Evolutionary conservation across 1,284 basidiomycete genomes (phyloP), one percentile per base, ranked within the genome.

Genomic region (Papiliotrema nemorosa): DNA sequence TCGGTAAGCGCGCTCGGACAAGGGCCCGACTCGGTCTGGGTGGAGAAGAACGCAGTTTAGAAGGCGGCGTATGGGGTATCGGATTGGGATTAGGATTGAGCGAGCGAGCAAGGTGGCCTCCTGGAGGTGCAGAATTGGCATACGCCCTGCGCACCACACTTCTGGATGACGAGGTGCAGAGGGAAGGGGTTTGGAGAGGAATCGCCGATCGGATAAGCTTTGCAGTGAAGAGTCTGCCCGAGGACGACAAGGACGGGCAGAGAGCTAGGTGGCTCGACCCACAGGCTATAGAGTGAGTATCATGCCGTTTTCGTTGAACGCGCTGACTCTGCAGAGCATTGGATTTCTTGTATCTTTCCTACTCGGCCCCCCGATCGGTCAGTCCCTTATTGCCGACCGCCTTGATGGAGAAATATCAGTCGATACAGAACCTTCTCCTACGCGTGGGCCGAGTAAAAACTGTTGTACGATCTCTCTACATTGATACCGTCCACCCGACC

Each of bases 261-360:
- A 78, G 80, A 44, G 84, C 85, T 53, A 82, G 80, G 59, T 91
- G 89, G 88, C 63, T 88, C 56, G 82, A 88, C 71, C 87, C 89
- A 1, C 70, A 70, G 52, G 61, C 48, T 18, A 38, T 42, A 16
- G 48, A 49, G 48, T 49, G 18, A 10, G 36, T 39, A 9, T 14
- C 5, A 26, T 29, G 38, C 21, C 38, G 12, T 12, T 20, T 7
- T 21, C n/a, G 29, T 27, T 3, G 29, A 20, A 12, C 6, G n/a
- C 6, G 35, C 47, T 48, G 47, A 48, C 25, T 6, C 6, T 4
- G 9, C 38, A 86, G 87, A 70, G 88, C 90, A 7, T 72, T 92
- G 35, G 90, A 92, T 70, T 93, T 91, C 62, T 72, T 93, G 16
- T 88, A 88, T 65, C 83, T 92, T 75, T 83, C 88, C 54, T 93